Evolutionary conservation across 2,329 filamentous ascomycete species (phyloP).

Genomic region (Botrytis paeoniae): DNA sequence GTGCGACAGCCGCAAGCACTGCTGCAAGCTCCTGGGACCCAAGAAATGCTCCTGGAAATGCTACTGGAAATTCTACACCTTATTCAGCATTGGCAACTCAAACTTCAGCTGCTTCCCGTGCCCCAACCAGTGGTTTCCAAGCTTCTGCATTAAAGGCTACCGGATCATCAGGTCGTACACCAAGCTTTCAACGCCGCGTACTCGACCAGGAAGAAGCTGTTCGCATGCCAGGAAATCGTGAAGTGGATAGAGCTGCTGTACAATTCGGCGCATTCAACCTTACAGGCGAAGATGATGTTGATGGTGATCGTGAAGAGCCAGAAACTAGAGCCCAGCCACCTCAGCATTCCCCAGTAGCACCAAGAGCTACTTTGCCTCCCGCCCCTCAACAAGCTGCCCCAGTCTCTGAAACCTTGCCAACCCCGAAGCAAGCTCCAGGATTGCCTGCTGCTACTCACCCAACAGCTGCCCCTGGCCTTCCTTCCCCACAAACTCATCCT

Average conservation of each 20-base stretch:
- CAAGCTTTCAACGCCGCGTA: conserved; percentile 81
- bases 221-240: conserved; percentile 95
- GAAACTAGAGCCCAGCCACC: conserved; percentile 93
- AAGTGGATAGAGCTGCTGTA: conserved; percentile 86
- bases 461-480: conserved; percentile 39
- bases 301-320: conserved; percentile 90
- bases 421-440: conserved; percentile 45
- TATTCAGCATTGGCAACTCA: conserved; percentile 62
- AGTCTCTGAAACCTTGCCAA: conserved; percentile 53
- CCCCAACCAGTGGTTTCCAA: conserved; percentile 69
- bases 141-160: conserved; percentile 77
- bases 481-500: conserved; percentile 39
- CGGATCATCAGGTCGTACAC: conserved; percentile 61
- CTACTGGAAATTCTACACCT: conserved; percentile 60
- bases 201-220: conserved; percentile 96
- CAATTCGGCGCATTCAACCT: conserved; percentile 96
- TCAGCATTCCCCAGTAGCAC: conserved; percentile 85
- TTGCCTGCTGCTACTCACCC: conserved; percentile 50
- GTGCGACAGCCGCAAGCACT: conserved; percentile 84
- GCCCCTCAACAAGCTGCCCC: conserved; percentile 52
- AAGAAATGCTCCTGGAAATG: conserved; percentile 55
- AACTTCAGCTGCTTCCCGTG: conserved; percentile 47
- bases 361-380: conserved; percentile 83
- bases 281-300: conserved; percentile 75
- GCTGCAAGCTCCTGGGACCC: conserved; percentile 82